Percentiles rank a stretch among this genome's conserved stretches.
These are phyloP conservation scores for Histomonas meleagridis DNA, from an alignment of 208 protist species.

Conservation along the genomic window DNA sequence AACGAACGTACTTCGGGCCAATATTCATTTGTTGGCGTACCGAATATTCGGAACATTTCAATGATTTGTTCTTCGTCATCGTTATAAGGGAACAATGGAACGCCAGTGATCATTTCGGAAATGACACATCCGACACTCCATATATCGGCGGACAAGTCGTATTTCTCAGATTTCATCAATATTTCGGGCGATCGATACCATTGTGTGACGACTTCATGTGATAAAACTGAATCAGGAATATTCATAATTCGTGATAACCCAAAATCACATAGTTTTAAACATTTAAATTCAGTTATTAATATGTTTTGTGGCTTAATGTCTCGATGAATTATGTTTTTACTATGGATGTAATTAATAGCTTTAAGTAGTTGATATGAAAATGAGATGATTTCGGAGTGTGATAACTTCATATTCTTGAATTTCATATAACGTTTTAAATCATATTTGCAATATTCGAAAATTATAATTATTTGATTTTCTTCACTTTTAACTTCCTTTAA, in stretches of 20 bases:
- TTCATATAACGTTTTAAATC: not conserved
- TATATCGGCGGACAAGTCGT: not conserved
- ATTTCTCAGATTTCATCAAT: not conserved
- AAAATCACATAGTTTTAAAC: conserved; percentile 40
- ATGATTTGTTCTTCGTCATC: conserved; percentile 38
- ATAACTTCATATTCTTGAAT: not conserved
- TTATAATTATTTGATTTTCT: not conserved
- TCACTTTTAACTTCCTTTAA: not conserved
- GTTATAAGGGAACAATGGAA: not conserved
- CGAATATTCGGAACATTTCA: not conserved
- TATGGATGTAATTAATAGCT: conserved; percentile 1
- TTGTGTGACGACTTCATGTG: conserved; percentile 54
- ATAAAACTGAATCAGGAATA: conserved; percentile 72
- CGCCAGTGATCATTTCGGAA: not conserved
- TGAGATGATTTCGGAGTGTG: not conserved
- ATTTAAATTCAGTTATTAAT: conserved; percentile 33
- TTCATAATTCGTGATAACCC: conserved; percentile 33
- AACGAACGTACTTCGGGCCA: no score
- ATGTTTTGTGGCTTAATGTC: conserved; percentile 43
- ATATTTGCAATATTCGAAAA: not conserved
- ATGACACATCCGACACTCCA: not conserved
- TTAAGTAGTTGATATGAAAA: not conserved
- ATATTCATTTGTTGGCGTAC: not conserved
- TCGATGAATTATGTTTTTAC: conserved; percentile 33
- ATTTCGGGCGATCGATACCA: not conserved